Percentiles rank a stretch among this genome's conserved stretches.
Evolutionary conservation across 331 rosid genomes (phyloP).

Genomic region (Malus hybrid): DNA sequence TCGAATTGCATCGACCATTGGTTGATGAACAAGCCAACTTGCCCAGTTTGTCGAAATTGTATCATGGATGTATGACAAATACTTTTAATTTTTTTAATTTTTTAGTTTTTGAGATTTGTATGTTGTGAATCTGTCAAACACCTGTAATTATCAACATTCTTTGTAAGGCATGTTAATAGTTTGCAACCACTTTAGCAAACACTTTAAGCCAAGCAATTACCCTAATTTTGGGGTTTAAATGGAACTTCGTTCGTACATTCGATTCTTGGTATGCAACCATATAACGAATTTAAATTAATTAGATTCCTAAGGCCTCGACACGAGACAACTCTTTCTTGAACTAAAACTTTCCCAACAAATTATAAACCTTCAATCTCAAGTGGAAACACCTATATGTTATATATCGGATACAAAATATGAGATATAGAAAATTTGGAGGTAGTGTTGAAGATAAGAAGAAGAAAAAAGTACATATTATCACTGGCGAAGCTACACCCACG

Average conservation of each 20-base stretch:
- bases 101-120: not conserved
- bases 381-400: no score
- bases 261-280: no score
- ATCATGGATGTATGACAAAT: slow-evolving; percentile 5
- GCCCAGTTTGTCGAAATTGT: slow-evolving; percentile 28
- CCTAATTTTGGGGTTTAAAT: not conserved
- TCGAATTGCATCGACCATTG: slow-evolving; percentile 26
- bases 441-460: no score
- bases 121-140: not conserved
- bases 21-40: slow-evolving; percentile 22
- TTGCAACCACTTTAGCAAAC: not conserved
- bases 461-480: no score
- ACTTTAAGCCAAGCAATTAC: not conserved
- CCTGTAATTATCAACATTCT: not conserved
- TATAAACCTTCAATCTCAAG: no score
- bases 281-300: no score
- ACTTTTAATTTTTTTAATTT: not conserved
- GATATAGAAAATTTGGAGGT: not conserved
- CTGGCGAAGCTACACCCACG: no score
- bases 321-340: no score
- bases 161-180: not conserved
- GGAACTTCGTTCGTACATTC: not conserved
- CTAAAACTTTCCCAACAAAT: no score
- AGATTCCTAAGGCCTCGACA: no score
- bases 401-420: not conserved